Evolutionary conservation across 768 basidiomycete species (phyloP), one percentile per base, ranked within the genome.

Genomic region (Tephrocybe sp.): DNA sequence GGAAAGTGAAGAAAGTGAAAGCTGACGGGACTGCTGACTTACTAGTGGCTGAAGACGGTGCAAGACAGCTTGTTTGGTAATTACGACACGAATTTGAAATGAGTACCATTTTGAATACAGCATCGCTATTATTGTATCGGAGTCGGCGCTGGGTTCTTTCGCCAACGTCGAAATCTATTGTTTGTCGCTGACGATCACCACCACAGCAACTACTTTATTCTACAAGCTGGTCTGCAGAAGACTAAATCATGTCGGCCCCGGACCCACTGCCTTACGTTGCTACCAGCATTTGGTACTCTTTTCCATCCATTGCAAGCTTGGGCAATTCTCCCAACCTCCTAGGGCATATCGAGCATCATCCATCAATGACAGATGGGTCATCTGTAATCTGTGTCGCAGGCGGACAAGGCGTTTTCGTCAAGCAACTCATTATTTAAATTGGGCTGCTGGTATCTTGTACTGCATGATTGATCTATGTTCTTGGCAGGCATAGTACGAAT

Each of bases 331-430:
- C 54, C 3, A 41, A 54, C 22, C 30, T 54, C 9, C 32, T 42
- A 20, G 55, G 32, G 11, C 42, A 56, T 47, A 33, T 49, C 3
- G 55, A 56, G 19, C 43, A 52, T 39, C 51, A 49, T 32, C 14
- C 2, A 8, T 36, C 45, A 7, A 11, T 26, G 5, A 48, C 49
- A 23, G 53, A 59, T 48, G 58, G 58, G n/a, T 48, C 55, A n/a
- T 54, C 57, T 35, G 23, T 22, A 4, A 60, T 60, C 34, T 60
- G 53, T 38, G 14, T 60, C 34, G 55, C 58, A n/a, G 50, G 43
- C 14, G 58, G 55, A n/a, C 23, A 7, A n/a, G 58, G 58, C 7
- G 48, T 49, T 47, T 60, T 54, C 30, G 32, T 57, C 32, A 52
- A 33, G 45, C 12, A 55, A 51, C 51, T 51, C 12, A 46, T 16